Evolutionary conservation across 306 rosid species (phyloP).

Genomic region (Vachellia pachyceras): DNA sequence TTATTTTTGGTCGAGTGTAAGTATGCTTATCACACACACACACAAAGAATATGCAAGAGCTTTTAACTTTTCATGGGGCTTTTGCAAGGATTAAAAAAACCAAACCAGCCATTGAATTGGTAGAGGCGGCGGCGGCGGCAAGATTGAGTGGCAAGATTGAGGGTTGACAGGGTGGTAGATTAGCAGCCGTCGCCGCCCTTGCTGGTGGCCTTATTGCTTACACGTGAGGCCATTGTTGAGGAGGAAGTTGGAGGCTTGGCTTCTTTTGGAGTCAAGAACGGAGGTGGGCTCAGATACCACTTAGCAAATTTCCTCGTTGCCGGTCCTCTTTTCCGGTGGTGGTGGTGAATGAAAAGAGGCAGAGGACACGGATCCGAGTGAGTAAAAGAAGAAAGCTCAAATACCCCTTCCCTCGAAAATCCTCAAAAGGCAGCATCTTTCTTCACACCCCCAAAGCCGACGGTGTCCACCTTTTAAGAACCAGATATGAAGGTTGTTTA

Average conservation of each 20-base stretch:
- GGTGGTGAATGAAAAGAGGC: not conserved
- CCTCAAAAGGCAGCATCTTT: slow-evolving; percentile 66
- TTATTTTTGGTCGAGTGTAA: too few species aligned
- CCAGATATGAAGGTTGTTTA: too few species aligned
- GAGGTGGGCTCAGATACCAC: slow-evolving; percentile 55
- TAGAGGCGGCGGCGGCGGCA: too few species aligned
- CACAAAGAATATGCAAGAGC: too few species aligned
- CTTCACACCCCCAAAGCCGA: slow-evolving; percentile 43
- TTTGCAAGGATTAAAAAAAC: too few species aligned
- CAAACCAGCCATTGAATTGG: too few species aligned
- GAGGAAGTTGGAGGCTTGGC: slow-evolving; percentile 82
- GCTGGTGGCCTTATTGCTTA: not conserved
- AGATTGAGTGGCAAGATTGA: too few species aligned
- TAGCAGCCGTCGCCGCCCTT: not conserved
- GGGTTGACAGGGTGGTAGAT: slow-evolving; percentile 13
- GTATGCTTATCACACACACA: too few species aligned
- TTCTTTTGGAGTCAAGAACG: slow-evolving; percentile 71
- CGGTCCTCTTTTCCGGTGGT: not conserved
- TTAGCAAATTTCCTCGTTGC: slow-evolving; percentile 55
- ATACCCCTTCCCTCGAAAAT: slow-evolving; percentile 84
- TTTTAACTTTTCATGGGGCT: too few species aligned
- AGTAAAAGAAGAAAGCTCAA: slow-evolving; percentile 51
- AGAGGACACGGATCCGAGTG: slow-evolving; percentile 57
- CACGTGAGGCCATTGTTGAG: slow-evolving; percentile 76
- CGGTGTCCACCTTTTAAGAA: too few species aligned